These are phyloP conservation scores for Castanea crenata DNA, from an alignment of 306 rosid species.

Conservation along the genomic window DNA sequence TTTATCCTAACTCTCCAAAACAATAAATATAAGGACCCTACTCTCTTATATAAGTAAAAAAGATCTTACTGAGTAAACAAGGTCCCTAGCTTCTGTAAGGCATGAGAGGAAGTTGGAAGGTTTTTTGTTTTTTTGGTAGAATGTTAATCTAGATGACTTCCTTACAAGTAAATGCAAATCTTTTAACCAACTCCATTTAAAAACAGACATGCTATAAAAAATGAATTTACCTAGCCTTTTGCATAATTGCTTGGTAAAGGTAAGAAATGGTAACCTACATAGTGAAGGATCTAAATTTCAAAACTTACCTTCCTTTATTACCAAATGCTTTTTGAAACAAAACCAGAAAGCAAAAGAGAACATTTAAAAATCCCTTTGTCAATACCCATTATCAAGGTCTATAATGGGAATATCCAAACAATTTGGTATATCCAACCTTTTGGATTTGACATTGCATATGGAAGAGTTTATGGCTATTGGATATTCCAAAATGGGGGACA, in stretches of 20 bases:
- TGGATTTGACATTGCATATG: background rate
- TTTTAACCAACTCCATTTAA: background rate
- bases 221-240: too few species aligned
- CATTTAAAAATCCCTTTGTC: background rate
- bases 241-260: background rate
- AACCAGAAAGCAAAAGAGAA: background rate
- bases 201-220: background rate
- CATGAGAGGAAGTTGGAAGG: background rate
- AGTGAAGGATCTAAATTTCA: background rate
- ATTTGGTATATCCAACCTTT: background rate
- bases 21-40: background rate
- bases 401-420: background rate
- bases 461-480: background rate
- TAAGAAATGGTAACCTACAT: background rate
- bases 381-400: background rate
- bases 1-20: background rate
- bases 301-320: background rate
- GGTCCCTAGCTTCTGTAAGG: too few species aligned
- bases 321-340: background rate
- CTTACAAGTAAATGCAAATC: background rate
- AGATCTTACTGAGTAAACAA: too few species aligned
- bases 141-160: background rate
- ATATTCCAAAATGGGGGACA: background rate
- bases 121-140: too few species aligned
- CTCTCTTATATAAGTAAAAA: background rate